Base-by-base conservation (phyloP, 495 filamentous ascomycete genomes). In the Penicillium argentinense region DNA sequence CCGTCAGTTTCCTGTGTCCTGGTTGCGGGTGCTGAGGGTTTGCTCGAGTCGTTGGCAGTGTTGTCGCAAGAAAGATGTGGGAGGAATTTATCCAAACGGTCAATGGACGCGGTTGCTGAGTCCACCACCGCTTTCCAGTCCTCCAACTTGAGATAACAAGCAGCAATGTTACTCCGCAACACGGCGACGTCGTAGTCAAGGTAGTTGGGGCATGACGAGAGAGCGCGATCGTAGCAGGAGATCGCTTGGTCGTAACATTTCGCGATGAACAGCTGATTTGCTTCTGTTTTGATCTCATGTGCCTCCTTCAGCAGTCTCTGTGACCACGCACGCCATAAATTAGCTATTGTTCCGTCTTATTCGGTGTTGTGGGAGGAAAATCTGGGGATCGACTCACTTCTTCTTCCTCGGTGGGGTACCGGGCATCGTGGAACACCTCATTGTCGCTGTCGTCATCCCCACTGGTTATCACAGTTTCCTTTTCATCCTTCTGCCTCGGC, bases 111-210 rank as follows among this genome's bases (percentile, higher is more conserved):
- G 0, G 80, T 87, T 11, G 93, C 92, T 14, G 78, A 70, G 23
- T 84, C 84, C 30, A 91, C 75, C 5, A 89, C 88, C 7, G 84
- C 83, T 50, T 93, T 93, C 84, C 90, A 96, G 47, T 92, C 86
- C 36, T 84, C 76, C 2, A 96, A 73, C 62, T 95, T 95, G 49
- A 97, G 60, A 49, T 96, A 84, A 59, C 89, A 95, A n/a, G 90
- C 93, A 3, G 92, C 77, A 47, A 96, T 82, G 70, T 97, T 97
- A 66, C 83, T 86, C 24, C 82, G 83, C 9, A 97, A 75, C 9
- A 96, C 88, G 16, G 93, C 90, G 55, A 92, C 73, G 59, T 96
- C 90, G 71, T 87, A 93, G 51, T 93, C 87, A 25, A 97, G 81
- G 60, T 96, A 96, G 53, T 80, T 86, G 2, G 93, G 93, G 49